Conservation (phyloP, 2,329 filamentous ascomycete genomes). For the Colletotrichum destructivum region DNA sequence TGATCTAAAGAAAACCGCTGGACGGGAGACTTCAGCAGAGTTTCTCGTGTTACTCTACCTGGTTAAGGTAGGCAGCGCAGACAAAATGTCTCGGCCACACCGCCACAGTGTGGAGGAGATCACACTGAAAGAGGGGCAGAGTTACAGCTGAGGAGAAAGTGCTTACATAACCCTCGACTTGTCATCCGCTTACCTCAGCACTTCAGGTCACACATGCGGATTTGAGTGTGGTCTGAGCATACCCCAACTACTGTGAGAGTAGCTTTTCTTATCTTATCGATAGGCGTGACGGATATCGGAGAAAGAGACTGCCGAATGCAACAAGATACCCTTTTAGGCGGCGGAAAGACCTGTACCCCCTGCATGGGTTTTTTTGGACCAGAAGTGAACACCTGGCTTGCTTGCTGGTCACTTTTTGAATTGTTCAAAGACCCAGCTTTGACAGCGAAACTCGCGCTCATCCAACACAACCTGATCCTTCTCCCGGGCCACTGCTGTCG, state of each 20-base stretch:
- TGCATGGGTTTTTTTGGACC: slow-evolving; percentile 36
- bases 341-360: slow-evolving; percentile 28
- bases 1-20: slow-evolving; percentile 32
- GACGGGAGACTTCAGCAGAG: slow-evolving; percentile 32
- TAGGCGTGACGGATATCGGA: slow-evolving; percentile 32
- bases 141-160: background rate
- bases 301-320: slow-evolving; percentile 35
- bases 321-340: background rate
- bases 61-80: background rate
- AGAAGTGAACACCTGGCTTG: slow-evolving; percentile 46
- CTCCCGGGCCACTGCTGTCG: slow-evolving; percentile 12
- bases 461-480: slow-evolving; percentile 12
- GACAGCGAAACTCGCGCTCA: slow-evolving; percentile 16
- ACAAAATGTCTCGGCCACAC: slow-evolving; percentile 38
- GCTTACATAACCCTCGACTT: background rate
- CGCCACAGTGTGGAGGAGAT: slow-evolving; percentile 27
- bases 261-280: slow-evolving; percentile 38
- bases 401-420: slow-evolving; percentile 35
- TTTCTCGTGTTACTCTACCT: slow-evolving; percentile 32
- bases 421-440: slow-evolving; percentile 30
- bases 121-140: slow-evolving; percentile 6
- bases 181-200: background rate
- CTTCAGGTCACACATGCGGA: background rate
- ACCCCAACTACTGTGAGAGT: no score
- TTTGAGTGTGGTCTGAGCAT: slow-evolving; percentile 30